These are phyloP conservation scores for Medicago lupulina DNA, from an alignment of 306 rosid genomes.

Conservation along the genomic window DNA sequence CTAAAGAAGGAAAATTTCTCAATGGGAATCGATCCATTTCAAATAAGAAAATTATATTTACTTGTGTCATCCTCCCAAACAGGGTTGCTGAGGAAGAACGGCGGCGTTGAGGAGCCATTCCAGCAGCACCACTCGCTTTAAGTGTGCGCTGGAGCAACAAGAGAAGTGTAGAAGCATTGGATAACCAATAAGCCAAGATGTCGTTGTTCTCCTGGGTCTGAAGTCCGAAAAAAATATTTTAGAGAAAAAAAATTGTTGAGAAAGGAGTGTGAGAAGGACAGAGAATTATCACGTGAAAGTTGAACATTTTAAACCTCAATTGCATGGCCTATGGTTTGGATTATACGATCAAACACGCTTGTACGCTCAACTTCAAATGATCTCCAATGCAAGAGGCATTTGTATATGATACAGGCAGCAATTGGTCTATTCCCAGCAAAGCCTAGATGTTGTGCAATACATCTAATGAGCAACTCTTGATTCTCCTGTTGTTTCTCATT, in stretches of 20 bases:
- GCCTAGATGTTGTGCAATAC: conserved; percentile 59
- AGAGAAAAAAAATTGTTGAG: conserved; percentile 36
- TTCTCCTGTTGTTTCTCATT: conserved; percentile 76
- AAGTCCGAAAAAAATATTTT: conserved; percentile 34
- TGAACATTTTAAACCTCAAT: conserved; percentile 58
- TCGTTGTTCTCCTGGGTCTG: conserved; percentile 68
- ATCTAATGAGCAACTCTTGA: conserved; percentile 67
- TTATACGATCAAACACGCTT: conserved; percentile 63
- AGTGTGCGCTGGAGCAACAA: conserved; percentile 69
- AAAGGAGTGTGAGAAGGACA: conserved; percentile 29
- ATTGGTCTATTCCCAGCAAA: conserved; percentile 63
- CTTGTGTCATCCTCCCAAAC: conserved; percentile 71
- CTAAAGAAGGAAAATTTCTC: conserved; percentile 32
- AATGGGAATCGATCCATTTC: conserved; percentile 19
- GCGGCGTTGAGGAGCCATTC: conserved; percentile 71
- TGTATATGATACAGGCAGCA: conserved; percentile 65
- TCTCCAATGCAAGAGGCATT: conserved; percentile 72
- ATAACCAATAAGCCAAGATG: conserved; percentile 66
- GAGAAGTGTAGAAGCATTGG: conserved; percentile 64
- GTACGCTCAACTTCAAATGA: conserved; percentile 74
- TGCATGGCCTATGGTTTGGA: conserved; percentile 63
- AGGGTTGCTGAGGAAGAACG: conserved; percentile 63
- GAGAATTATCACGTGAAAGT: conserved; percentile 23
- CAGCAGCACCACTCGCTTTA: conserved; percentile 74
- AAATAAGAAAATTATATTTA: conserved; percentile 45